Evolutionary conservation across 768 basidiomycete genomes (phyloP), one percentile per base, ranked within the genome.

Genomic region (Termitomyces sp.): DNA sequence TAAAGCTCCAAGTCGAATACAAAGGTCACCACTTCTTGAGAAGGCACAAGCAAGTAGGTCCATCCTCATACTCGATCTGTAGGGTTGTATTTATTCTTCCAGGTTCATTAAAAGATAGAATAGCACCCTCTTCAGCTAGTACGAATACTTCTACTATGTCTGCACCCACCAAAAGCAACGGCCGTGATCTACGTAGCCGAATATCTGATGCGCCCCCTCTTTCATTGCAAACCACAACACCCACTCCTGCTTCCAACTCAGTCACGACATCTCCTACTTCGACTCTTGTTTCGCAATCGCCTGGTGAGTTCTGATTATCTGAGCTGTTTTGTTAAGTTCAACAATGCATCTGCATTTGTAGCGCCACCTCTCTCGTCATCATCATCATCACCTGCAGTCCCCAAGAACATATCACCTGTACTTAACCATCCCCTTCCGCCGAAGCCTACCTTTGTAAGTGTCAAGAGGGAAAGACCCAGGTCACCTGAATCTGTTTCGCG

Each of bases 381-480:
- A 39, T 60, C 49, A 24, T 20, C 59, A 49, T 49, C 22, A n/a
- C 40, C 40, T 28, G 18, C 22, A 52, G 38, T 28, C 24, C 15
- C 39, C n/a, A 40, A 51, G 40, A 52, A 50, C n/a, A 52, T 42
- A 44, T 59, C 66, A 49, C 28, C 66, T 54, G 39, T 58, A 48
- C 60, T 50, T 18, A 70, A 39, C 55, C 79, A 69, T 64, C 75
- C 66, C 51, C 70, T 70, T 62, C 82, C 68, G 44, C 71, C 67
- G 8, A 75, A 74, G 66, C 74, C 74, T 49, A 52, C 64, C 36
- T 24, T 49, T 13, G 67, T 75, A 48, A 72, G 76, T 16, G 68
- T 74, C 64, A 84, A 82, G 59, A 75, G 82, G 15, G 76, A 77
- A 40, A 71, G 71, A 33, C 68, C 67, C 4, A 48, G 59, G 5